Evolutionary conservation across 805 yeast genomes (phyloP), one percentile per base, ranked within the genome.

Genomic region (Starmerella powellii): DNA sequence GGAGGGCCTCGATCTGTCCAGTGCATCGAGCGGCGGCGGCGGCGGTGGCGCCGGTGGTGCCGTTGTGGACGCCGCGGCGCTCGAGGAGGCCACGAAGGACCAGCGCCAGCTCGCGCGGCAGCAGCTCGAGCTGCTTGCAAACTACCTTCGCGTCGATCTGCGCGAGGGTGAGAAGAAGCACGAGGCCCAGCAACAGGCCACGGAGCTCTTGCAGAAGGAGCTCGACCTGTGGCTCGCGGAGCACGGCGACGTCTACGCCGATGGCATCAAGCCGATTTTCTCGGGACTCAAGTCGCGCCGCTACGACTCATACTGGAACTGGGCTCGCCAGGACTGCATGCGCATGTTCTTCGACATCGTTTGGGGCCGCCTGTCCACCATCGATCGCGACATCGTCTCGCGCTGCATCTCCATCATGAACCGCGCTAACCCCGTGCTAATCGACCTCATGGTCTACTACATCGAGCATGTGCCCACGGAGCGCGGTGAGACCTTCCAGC

Each of bases 291-390:
- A 91, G 70, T 94, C 96, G 23, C 82, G 98, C 70, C 78, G 80
- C 41, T 91, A 88, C 64, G 97, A 91, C 66, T 86, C 96, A 18
- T 86, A 87, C 66, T 91, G 98, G 98, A 93, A 93, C 66, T 91
- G 98, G 98, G 96, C 97, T 37, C 83, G 96, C 65, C 98, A 91
- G 70, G 95, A 91, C 62, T 82, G 91, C 47, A 69, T 91, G 55
- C 76, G 86, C 38, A 80, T 91, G 84, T 91, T 83, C 68, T 91
- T 75, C 61, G 96, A 91, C 65, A 86, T 91, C 57, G 86, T 91
- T 55, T 93, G 91, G 63, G 98, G 98, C 63, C 80, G 83, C 51
- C 73, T 81, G 50, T 76, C 86, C 48, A 79, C 84, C 46, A 81
- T 91, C 52, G 97, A 91, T 64, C 78, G 98, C 63, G 95, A 91